These are phyloP conservation scores for Hymenoscyphus occultus DNA, from an alignment of 2,329 filamentous ascomycete species.

Conservation along the genomic window DNA sequence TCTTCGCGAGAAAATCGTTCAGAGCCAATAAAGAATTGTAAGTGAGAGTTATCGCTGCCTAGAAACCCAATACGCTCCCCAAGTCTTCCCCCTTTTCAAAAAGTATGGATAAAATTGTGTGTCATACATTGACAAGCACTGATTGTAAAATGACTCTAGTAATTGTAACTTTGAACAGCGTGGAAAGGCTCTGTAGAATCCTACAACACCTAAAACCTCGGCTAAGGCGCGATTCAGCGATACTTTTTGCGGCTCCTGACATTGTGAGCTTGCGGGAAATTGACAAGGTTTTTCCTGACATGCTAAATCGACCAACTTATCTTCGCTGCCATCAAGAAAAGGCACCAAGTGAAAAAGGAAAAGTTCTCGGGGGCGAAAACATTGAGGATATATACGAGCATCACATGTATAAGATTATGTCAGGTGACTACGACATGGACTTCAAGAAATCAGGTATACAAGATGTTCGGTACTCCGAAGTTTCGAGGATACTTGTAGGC, in stretches of 20 bases:
- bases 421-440: not conserved
- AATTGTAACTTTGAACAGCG: not conserved
- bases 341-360: not conserved
- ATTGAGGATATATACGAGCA: not conserved
- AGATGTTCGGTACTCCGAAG: not conserved
- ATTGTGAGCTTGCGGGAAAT: not conserved
- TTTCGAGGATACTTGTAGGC: not conserved
- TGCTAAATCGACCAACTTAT: not conserved
- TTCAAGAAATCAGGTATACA: not conserved
- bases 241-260: not conserved
- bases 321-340: not conserved
- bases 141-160: not conserved
- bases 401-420: not conserved
- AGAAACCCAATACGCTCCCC: not conserved
- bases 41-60: not conserved
- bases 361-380: not conserved
- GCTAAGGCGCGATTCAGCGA: not conserved
- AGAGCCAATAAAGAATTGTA: not conserved
- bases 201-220: not conserved
- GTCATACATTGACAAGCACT: not conserved
- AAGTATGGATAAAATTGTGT: not conserved
- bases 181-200: not conserved
- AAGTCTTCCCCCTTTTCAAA: not conserved
- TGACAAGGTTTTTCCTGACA: not conserved
- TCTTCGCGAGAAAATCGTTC: not conserved